A percentile compares a stretch with the other conserved stretches of the same genome.
Conservation (phyloP, 2,329 filamentous ascomycete genomes). For the Diaporthe sp. region DNA sequence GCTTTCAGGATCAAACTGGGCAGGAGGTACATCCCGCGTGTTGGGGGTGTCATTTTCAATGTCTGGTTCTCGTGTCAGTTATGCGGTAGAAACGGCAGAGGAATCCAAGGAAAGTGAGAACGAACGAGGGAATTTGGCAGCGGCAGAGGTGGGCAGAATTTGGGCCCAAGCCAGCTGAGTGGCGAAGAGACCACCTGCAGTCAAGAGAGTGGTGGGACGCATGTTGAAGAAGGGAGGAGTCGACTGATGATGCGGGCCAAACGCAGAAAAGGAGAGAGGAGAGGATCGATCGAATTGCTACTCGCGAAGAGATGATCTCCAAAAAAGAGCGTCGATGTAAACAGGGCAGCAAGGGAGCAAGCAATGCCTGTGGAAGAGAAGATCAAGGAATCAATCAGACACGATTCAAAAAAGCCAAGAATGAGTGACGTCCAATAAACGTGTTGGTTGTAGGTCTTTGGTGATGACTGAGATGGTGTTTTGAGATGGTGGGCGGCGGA, state of each 20-base stretch:
- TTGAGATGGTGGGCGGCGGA: conserved; percentile 25
- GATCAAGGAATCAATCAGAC: conserved; percentile 34
- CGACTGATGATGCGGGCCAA: conserved; percentile 1
- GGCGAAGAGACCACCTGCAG: conserved; percentile 25
- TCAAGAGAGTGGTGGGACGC: conserved; percentile 22
- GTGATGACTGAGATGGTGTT: conserved; percentile 38
- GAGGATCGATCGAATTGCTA: conserved; percentile 42
- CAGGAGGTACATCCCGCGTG: conserved; percentile 7
- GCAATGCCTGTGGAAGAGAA: conserved; percentile 20
- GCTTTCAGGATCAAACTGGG: conserved; percentile 12
- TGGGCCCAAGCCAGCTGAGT: conserved; percentile 19
- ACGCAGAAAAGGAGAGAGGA: conserved; percentile 30
- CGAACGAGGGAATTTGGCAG: background rate
- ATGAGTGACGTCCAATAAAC: conserved; percentile 44
- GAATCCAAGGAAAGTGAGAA: background rate
- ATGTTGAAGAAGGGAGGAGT: conserved; percentile 16
- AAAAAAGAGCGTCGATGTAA: conserved; percentile 41
- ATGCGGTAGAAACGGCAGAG: background rate
- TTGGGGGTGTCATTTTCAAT: background rate
- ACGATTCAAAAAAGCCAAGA: conserved; percentile 43
- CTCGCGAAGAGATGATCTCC: conserved; percentile 42
- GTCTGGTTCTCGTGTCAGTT: conserved; percentile 12
- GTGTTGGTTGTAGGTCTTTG: conserved; percentile 40
- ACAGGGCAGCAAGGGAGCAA: conserved; percentile 20
- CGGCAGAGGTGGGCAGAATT: background rate